These are phyloP conservation scores for Xylaria sp. DNA, from an alignment of 2,329 filamentous ascomycete genomes.

Conservation along the genomic window DNA sequence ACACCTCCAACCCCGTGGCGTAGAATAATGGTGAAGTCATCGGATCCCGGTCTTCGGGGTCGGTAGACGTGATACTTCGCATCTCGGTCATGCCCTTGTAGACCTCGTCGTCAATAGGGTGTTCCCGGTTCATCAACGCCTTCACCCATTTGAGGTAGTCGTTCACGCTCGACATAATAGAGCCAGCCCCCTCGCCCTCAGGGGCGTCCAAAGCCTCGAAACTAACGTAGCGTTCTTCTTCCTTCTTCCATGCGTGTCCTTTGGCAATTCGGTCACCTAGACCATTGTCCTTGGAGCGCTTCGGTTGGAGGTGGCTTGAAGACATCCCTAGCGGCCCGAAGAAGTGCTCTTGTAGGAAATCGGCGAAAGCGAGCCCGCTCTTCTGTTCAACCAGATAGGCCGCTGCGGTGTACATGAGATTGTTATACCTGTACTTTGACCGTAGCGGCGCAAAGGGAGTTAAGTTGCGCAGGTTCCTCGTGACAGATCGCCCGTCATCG, in stretches of 20 bases:
- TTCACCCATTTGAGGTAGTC: conserved; percentile 45
- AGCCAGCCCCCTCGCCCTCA: conserved; percentile 44
- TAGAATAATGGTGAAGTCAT: conserved; percentile 38
- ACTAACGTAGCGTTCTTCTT: conserved; percentile 18
- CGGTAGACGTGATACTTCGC: conserved; percentile 33
- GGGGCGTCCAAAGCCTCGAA: conserved; percentile 29
- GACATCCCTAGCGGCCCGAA: conserved; percentile 43
- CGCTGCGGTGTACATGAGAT: conserved; percentile 45
- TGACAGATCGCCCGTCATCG: conserved; percentile 41
- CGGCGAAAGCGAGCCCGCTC: conserved; percentile 36
- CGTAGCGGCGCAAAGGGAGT: conserved; percentile 37
- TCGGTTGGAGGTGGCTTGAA: conserved; percentile 42
- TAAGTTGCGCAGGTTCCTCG: conserved; percentile 43
- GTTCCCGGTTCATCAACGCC: conserved; percentile 37
- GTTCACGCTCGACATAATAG: conserved; percentile 43
- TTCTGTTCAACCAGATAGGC: conserved; percentile 43
- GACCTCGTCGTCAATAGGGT: conserved; percentile 41
- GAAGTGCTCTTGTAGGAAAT: conserved; percentile 42
- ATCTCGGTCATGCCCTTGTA: conserved; percentile 40
- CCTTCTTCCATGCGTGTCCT: conserved; percentile 37
- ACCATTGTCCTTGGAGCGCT: conserved; percentile 29
- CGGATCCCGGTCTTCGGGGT: conserved; percentile 14
- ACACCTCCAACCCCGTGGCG: conserved; percentile 39
- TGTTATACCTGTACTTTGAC: conserved; percentile 39
- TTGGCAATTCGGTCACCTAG: conserved; percentile 39